Base-by-base conservation (phyloP, 768 basidiomycete genomes). In the Agrocybe pediades region DNA sequence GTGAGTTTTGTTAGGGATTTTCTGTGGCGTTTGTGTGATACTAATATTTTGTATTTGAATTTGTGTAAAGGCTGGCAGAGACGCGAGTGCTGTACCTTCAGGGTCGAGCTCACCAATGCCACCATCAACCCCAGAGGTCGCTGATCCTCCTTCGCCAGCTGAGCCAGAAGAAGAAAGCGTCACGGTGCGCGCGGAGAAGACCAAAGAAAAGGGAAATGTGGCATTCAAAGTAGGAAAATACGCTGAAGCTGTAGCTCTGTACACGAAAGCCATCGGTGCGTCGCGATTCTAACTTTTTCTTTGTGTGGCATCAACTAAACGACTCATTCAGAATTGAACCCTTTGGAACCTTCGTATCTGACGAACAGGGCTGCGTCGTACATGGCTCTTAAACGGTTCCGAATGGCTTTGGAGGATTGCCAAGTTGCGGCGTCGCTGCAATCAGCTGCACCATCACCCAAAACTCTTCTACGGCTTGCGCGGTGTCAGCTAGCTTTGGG, bases 301-400 rank as follows among this genome's bases (percentile, higher is more conserved):
- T 39, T 23, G 19, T 19, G 25, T 50, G 11, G 36, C 27, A 39
- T 19, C 36, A 46, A 29, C 41, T 16, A 24, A 20, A 25, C 24
- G 44, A 56, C 23, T 19, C 49, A 39, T 41, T 19, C 61, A 88
- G 84, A 83, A 53, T 71, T 87, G 59, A 83, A 83, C 54, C 69
- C 85, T 0, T 60, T 74, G 3, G 88, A 94, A 68, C 84, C 92
- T 0, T 79, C 88, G 2, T 95, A 88, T 64, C 75, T 87, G 56
- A 90, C 91, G 0, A 95, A 95, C 67, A 85, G 92, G 24, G 92
- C 93, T 0, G 92, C 93, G 0, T 86, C 92, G 2, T 83, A 87
- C 65, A 95, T 95, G 83, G 83, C 85, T 0, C 65, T 90, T 46
- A 92, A 93, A 65, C 82, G 82, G 27, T 95, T 88, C 76, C 77